phyloP scores from a whole-genome alignment of 306 rosid species.

The Delonix regia region DNA sequence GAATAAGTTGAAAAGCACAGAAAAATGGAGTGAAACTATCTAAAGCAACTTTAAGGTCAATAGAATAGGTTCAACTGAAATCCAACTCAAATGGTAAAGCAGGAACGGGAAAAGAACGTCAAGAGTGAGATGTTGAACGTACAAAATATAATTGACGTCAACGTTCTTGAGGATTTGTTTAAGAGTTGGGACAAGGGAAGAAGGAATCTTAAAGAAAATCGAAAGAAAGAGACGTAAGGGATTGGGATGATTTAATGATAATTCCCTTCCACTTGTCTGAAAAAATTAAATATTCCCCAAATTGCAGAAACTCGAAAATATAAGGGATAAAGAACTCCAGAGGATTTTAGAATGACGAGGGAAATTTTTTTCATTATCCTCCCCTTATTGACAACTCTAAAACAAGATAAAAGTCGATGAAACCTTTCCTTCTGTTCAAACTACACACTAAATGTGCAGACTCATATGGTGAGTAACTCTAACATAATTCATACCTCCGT shows the following conservation, averaged over 20 bases:
- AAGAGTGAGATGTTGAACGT: neutral
- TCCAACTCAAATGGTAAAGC: neutral
- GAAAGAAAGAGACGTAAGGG: neutral
- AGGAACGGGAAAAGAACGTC: neutral
- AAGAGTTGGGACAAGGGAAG: neutral
- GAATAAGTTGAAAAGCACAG: neutral
- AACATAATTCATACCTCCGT: slow-evolving; percentile 52
- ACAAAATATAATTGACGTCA: neutral
- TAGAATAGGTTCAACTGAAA: neutral
- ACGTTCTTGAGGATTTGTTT: too few species aligned
- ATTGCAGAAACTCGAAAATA: neutral
- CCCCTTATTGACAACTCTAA: neutral
- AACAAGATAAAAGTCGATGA: neutral
- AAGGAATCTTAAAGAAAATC: neutral
- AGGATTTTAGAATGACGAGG: neutral
- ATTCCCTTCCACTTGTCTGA: neutral
- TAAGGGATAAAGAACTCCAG: neutral
- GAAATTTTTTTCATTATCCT: neutral
- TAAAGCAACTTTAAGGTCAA: neutral
- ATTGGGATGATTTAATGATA: neutral
- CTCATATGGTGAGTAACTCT: neutral
- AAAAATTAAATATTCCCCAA: neutral
- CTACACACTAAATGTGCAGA: neutral
- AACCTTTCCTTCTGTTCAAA: neutral
- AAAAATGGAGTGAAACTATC: neutral